A percentile compares a stretch with the other conserved stretches of the same genome.
Evolutionary conservation across 2,329 filamentous ascomycete species (phyloP).

Genomic region (Sclerotinia nivalis): DNA sequence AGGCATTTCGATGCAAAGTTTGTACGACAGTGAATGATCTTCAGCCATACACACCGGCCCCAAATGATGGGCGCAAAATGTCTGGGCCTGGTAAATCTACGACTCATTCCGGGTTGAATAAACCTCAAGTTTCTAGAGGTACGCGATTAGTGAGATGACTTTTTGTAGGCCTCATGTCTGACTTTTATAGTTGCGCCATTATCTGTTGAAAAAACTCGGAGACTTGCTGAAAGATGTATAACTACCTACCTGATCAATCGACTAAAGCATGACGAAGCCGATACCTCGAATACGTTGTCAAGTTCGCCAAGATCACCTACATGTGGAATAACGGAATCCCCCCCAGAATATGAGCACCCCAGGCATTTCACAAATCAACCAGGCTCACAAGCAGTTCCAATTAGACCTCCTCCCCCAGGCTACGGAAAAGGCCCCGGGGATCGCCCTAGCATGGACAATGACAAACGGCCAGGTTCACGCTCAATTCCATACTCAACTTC

Average conservation of each 20-base stretch:
- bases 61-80: constrained; percentile 22
- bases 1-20: constrained; percentile 77
- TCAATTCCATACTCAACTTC: constrained; percentile 35
- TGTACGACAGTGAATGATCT: constrained; percentile 86
- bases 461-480: constrained; percentile 8
- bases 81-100: constrained; percentile 29
- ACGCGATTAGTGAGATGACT: not conserved
- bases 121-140: constrained; percentile 32
- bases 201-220: constrained; percentile 60
- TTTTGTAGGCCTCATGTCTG: not conserved
- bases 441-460: not conserved
- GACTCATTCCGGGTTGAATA: constrained; percentile 25
- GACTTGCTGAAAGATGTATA: constrained; percentile 57
- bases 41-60: constrained; percentile 44
- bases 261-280: constrained; percentile 41
- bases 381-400: constrained; percentile 21
- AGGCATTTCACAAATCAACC: constrained; percentile 1
- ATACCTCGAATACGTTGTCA: constrained; percentile 9
- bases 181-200: constrained; percentile 47
- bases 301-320: constrained; percentile 15
- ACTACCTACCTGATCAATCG: constrained; percentile 50
- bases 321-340: not conserved
- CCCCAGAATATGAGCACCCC: constrained; percentile 12
- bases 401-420: constrained; percentile 8
- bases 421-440: not conserved